phyloP scores from a whole-genome alignment of 2,329 filamentous ascomycete species.

The Phialophora verrucosa region DNA sequence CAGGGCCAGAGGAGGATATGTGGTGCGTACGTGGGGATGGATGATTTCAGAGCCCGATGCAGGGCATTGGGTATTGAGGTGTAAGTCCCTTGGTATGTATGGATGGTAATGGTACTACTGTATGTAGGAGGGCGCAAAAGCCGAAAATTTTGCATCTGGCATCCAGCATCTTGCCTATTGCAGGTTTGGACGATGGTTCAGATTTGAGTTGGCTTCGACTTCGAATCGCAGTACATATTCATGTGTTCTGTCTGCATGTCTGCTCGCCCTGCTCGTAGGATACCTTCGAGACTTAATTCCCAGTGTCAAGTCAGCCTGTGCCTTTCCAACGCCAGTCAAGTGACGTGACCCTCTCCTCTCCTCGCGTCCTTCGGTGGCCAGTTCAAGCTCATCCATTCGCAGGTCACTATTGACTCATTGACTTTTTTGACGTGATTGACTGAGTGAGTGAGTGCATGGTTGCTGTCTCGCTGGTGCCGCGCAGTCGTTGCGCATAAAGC shows the following conservation, averaged over 20 bases:
- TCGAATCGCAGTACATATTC: background rate
- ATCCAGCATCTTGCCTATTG: background rate
- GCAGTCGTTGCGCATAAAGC: background rate
- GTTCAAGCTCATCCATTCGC: background rate
- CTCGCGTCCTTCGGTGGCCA: background rate
- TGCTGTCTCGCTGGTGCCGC: background rate
- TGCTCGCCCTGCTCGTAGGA: too few species aligned
- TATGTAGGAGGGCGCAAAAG: background rate
- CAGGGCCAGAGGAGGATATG: slow-evolving; percentile 85
- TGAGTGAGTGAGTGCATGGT: background rate
- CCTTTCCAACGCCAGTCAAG: too few species aligned
- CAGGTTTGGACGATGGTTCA: background rate
- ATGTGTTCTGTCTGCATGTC: background rate
- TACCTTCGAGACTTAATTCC: too few species aligned
- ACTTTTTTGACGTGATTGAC: background rate
- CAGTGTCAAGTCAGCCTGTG: too few species aligned
- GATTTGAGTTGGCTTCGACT: background rate
- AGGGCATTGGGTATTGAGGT: slow-evolving; percentile 28
- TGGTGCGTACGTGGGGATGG: slow-evolving; percentile 76
- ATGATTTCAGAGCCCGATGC: slow-evolving; percentile 37
- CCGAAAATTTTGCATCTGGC: background rate
- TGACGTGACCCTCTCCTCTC: background rate
- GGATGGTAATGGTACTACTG: background rate
- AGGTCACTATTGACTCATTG: background rate
- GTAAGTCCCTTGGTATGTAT: background rate